Conservation (phyloP, 805 yeast species). For the Nakazawaea holstii region DNA sequence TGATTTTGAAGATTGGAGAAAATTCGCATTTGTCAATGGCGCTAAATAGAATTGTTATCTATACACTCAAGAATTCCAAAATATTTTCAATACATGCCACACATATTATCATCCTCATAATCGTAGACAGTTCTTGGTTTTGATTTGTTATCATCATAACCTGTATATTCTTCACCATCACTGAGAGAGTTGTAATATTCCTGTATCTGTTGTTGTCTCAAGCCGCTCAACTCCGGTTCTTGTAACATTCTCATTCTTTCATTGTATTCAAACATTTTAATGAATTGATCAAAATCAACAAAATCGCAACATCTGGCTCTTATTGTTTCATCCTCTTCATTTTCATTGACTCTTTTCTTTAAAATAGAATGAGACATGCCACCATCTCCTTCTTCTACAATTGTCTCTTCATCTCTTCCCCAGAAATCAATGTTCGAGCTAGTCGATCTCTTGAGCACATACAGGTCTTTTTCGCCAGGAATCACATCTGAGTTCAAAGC, state of each 20-base stretch:
- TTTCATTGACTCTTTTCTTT: slow-evolving; percentile 24
- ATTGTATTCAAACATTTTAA: slow-evolving; percentile 22
- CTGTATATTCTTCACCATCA: background rate
- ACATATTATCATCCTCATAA: background rate
- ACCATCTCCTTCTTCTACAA: background rate
- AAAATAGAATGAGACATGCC: slow-evolving; percentile 22
- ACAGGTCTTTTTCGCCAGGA: background rate
- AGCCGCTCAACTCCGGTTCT: slow-evolving; percentile 19
- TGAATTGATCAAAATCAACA: slow-evolving; percentile 23
- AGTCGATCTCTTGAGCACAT: background rate
- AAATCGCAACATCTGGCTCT: slow-evolving; percentile 26
- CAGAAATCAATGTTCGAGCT: background rate
- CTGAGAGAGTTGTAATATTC: slow-evolving; percentile 18
- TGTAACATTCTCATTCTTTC: slow-evolving; percentile 22
- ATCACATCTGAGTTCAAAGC: background rate
- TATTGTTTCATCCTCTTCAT: slow-evolving; percentile 22
- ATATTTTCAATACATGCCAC: background rate
- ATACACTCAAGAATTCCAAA: background rate
- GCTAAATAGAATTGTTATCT: background rate
- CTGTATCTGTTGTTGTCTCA: slow-evolving; percentile 25
- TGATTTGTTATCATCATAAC: background rate
- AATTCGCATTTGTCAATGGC: slow-evolving; percentile 7
- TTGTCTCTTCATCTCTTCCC: background rate
- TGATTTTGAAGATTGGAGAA: slow-evolving; percentile 6
- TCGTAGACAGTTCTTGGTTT: too few relatives aligned